Evolutionary conservation across 805 yeast genomes (phyloP).

Genomic region (Schizosaccharomyces japonicus): DNA sequence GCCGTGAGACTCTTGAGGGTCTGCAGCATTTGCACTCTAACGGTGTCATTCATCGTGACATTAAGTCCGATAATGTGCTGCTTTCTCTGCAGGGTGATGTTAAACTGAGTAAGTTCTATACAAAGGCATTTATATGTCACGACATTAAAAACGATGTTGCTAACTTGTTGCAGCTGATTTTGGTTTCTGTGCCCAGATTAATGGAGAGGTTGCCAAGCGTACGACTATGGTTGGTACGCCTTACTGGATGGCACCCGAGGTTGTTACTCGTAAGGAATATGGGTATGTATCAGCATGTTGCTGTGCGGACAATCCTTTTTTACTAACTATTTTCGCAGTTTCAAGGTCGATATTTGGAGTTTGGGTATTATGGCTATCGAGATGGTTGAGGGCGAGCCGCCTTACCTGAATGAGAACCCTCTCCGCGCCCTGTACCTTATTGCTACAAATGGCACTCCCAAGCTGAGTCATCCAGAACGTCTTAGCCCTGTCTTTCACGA

Average conservation of each 20-base stretch:
- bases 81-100: slow-evolving; percentile 67
- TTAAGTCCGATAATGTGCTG: slow-evolving; percentile 80
- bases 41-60: slow-evolving; percentile 88
- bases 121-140: not conserved
- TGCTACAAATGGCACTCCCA: slow-evolving; percentile 93
- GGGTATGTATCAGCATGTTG: slow-evolving; percentile 26
- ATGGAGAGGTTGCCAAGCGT: slow-evolving; percentile 59
- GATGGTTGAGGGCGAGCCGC: slow-evolving; percentile 98
- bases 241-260: slow-evolving; percentile 99
- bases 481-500: slow-evolving; percentile 39
- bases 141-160: not conserved
- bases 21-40: slow-evolving; percentile 68
- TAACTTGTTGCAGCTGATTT: slow-evolving; percentile 32
- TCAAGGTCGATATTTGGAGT: slow-evolving; percentile 94
- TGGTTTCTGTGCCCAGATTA: slow-evolving; percentile 87
- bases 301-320: not conserved
- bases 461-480: slow-evolving; percentile 66
- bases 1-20: slow-evolving; percentile 72
- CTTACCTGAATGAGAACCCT: slow-evolving; percentile 88
- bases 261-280: slow-evolving; percentile 78
- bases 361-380: slow-evolving; percentile 94
- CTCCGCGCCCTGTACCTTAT: slow-evolving; percentile 77
- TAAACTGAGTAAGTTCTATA: slow-evolving; percentile 29
- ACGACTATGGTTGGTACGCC: slow-evolving; percentile 99
- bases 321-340: not conserved